Evolutionary conservation across 2,329 filamentous ascomycete genomes (phyloP), one percentile per base, ranked within the genome.

Genomic region (Fusarium cicatricum): DNA sequence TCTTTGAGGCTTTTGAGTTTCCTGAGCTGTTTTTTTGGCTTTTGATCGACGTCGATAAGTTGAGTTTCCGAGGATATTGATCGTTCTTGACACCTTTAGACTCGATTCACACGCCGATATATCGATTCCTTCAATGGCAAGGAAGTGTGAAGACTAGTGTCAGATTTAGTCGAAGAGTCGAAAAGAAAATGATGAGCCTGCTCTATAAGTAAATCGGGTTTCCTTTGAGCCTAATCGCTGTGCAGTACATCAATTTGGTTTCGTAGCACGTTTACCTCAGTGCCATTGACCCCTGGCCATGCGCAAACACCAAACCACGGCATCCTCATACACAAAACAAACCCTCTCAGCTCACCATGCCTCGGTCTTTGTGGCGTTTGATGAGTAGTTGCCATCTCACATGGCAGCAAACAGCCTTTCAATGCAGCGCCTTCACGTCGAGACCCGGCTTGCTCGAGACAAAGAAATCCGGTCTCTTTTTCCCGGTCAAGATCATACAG

Each of bases 401-500:
- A 34, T 40, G 6, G 15, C 17, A 39, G 39, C 55, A 60, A 41
- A 34, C 17, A 28, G 16, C 14, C 12, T 28, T 11, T n/a, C 7
- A 23, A 46, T 31, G 19, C 29, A 49, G 12, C 5, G 33, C 26
- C 21, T 14, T 33, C 17, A 11, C 12, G 19, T 17, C 19, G 15
- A 44, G 16, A 26, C 8, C 19, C 45, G 14, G 16, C 37, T 33
- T 29, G 14, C 15, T 19, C 9, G 31, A 49, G 12, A 51, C 44
- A 60, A 53, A 60, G 31, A 52, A 62, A 46, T 33, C 19, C 51
- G 12, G 39, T 58, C 36, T 51, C 23, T 62, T 55, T 36, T 43
- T 58, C 45, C 33, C 49, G 37, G 47, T 54, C 39, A 26, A 66
- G 71, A 68, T 65, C 69, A 71, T 70, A 74, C 71, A 73, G 59